Conservation (phyloP, 768 basidiomycete species). For the Suillus subluteus region DNA sequence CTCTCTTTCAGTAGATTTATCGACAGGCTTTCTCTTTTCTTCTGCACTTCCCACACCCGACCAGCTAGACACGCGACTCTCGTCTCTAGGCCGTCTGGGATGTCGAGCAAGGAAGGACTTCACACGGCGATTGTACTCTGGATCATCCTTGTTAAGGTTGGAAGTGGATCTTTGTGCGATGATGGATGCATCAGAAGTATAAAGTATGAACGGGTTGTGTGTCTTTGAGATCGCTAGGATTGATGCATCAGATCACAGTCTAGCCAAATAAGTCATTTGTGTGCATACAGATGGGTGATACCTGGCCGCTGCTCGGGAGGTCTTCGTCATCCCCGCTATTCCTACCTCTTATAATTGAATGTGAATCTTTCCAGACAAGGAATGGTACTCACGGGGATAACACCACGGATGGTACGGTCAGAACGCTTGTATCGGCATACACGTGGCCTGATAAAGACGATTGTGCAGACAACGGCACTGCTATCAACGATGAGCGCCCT, state of each 20-base stretch:
- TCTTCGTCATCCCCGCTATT: conserved; percentile 59
- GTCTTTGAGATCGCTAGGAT: conserved; percentile 28
- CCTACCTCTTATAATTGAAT: conserved; percentile 22
- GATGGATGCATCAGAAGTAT: conserved; percentile 29
- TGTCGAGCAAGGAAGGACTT: conserved; percentile 22
- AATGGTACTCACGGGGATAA: conserved; percentile 39
- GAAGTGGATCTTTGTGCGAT: conserved; percentile 4
- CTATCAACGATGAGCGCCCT: conserved; percentile 30
- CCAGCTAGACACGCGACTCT: conserved; percentile 56
- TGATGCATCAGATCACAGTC: conserved; percentile 12
- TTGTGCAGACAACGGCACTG: conserved; percentile 36
- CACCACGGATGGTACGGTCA: conserved; percentile 42
- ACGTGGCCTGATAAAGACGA: conserved; percentile 39
- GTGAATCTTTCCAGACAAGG: not conserved
- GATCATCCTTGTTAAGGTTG: conserved; percentile 7
- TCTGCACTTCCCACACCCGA: conserved; percentile 35
- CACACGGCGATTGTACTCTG: conserved; percentile 40
- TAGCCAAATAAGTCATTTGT: not conserved
- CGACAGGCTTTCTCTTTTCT: conserved; percentile 15
- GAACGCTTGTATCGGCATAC: conserved; percentile 28
- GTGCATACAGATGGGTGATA: conserved; percentile 67
- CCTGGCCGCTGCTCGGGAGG: conserved; percentile 77
- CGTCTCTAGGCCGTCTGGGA: conserved; percentile 10
- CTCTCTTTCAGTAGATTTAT: conserved; percentile 17
- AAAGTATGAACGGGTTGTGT: conserved; percentile 27